phyloP scores from a whole-genome alignment of 1,284 basidiomycete species.

The Ustilago crameri region DNA sequence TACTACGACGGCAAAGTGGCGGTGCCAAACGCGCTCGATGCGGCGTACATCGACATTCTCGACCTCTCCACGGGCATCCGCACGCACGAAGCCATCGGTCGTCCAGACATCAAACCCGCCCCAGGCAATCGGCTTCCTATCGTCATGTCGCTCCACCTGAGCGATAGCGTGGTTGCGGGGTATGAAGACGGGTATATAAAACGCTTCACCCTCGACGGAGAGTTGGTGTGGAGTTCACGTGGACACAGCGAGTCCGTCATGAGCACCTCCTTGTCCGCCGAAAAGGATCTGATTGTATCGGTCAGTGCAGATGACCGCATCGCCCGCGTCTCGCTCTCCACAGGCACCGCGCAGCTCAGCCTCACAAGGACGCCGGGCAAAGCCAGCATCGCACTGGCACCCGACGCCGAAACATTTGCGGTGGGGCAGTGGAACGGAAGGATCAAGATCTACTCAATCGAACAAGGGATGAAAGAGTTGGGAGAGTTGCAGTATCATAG shows the following conservation, averaged over 20 bases:
- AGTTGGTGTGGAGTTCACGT: constrained; percentile 9
- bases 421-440: constrained; percentile 46
- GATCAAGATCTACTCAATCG: constrained; percentile 18
- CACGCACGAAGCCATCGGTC: constrained; percentile 78
- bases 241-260: constrained; percentile 42
- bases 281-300: constrained; percentile 13
- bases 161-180: constrained; percentile 73
- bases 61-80: constrained; percentile 75
- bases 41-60: constrained; percentile 86
- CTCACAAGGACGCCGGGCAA: constrained; percentile 22
- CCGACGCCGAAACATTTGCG: constrained; percentile 13
- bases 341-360: constrained; percentile 1
- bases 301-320: constrained; percentile 48
- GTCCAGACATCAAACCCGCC: constrained; percentile 18
- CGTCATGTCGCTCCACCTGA: constrained; percentile 84
- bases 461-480: constrained; percentile 2
- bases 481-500: constrained; percentile 30
- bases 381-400: constrained; percentile 24
- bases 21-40: constrained; percentile 86
- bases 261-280: constrained; percentile 9
- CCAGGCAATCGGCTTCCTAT: constrained; percentile 70
- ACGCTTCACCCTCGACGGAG: constrained; percentile 8
- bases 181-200: constrained; percentile 83
- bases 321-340: constrained; percentile 13
- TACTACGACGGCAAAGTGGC: constrained; percentile 75